These are phyloP conservation scores for Tetracentron sinense DNA, from an alignment of 164 flowering plant genomes.

Conservation along the genomic window DNA sequence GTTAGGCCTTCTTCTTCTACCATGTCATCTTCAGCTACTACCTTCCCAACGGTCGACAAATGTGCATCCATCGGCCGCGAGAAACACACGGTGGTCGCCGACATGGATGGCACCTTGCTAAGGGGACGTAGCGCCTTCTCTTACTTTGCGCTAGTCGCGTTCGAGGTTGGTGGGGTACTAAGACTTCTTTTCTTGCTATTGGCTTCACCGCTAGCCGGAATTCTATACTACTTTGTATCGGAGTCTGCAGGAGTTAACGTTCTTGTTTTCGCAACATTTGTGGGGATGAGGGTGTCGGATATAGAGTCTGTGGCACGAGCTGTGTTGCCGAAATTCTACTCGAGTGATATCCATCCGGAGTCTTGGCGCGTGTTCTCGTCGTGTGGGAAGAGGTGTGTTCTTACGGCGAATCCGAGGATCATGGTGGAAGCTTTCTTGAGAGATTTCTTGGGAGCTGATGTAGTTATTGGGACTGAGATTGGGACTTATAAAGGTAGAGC, in stretches of 20 bases:
- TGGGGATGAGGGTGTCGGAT: slow-evolving; percentile 28
- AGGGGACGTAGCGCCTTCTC: slow-evolving; percentile 40
- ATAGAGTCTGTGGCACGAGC: slow-evolving; percentile 44
- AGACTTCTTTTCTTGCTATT: slow-evolving; percentile 35
- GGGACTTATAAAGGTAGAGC: slow-evolving; percentile 33
- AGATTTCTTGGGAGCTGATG: slow-evolving; percentile 44
- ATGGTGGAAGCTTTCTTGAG: slow-evolving; percentile 55
- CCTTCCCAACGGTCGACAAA: slow-evolving; percentile 26
- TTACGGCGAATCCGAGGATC: no score
- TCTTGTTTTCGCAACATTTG: slow-evolving; percentile 32
- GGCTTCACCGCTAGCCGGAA: slow-evolving; percentile 26
- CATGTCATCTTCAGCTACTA: not conserved
- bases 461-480: slow-evolving; percentile 53
- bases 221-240: slow-evolving; percentile 31
- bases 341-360: slow-evolving; percentile 34
- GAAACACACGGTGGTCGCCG: slow-evolving; percentile 34
- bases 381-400: slow-evolving; percentile 33
- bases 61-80: slow-evolving; percentile 32
- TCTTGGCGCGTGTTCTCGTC: slow-evolving; percentile 39
- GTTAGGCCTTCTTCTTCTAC: not conserved
- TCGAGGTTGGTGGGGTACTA: slow-evolving; percentile 34
- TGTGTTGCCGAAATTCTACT: slow-evolving; percentile 43
- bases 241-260: slow-evolving; percentile 34
- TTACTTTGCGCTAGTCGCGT: slow-evolving; percentile 40
- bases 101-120: slow-evolving; percentile 44